phyloP scores from a whole-genome alignment of 2,329 filamentous ascomycete species.

The Fusarium tupiense region DNA sequence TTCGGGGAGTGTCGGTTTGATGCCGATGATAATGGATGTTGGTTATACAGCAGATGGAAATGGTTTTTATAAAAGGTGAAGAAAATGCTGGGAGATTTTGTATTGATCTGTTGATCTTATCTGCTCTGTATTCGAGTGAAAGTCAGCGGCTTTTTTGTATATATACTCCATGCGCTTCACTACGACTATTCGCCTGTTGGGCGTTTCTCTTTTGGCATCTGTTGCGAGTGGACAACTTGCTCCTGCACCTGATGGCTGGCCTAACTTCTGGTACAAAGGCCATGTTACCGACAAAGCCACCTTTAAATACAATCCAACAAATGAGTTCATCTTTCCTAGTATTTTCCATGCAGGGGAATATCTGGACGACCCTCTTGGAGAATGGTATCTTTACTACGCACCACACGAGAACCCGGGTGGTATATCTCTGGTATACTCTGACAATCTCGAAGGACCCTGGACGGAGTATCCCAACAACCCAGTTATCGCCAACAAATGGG shows the following conservation, averaged over 20 bases:
- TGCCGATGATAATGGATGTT: background rate
- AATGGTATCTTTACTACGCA: constrained; percentile 45
- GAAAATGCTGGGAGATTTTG: background rate
- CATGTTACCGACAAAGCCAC: constrained; percentile 33
- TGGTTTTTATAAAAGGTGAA: background rate
- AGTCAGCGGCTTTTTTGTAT: background rate
- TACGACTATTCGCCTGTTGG: background rate
- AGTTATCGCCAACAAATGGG: constrained; percentile 14
- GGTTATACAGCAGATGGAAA: background rate
- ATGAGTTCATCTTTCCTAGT: constrained; percentile 42
- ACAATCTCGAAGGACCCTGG: constrained; percentile 25
- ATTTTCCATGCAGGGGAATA: constrained; percentile 39
- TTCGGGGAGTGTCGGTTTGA: constrained; percentile 30
- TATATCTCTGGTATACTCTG: constrained; percentile 36
- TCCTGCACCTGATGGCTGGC: constrained; percentile 30
- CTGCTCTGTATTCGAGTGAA: background rate
- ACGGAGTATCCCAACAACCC: constrained; percentile 16
- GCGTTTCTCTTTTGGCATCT: background rate
- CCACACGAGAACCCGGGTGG: constrained; percentile 42
- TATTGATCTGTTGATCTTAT: background rate
- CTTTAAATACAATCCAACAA: constrained; percentile 39
- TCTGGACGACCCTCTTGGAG: constrained; percentile 25
- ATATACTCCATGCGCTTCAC: background rate
- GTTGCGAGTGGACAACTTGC: constrained; percentile 4
- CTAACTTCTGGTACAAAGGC: constrained; percentile 35